Base-by-base conservation (phyloP, 352 stramenopile species). In the Phytophthora multivora region DNA sequence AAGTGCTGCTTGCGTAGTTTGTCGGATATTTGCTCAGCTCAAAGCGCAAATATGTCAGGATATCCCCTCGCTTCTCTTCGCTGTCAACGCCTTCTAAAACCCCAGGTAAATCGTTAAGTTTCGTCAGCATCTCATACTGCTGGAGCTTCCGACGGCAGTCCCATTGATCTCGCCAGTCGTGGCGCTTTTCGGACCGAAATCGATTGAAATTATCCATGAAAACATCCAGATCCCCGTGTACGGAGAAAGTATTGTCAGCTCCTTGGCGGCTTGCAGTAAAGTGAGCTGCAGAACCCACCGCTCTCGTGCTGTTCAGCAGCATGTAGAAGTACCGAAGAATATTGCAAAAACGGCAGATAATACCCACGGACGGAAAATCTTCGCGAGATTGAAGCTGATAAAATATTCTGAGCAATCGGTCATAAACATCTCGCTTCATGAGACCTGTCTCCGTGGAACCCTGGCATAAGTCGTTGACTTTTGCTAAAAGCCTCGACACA, bases 91-190 rank as follows among this genome's bases (percentile, higher is more conserved):
- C 54, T 43, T 43, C 30, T 2, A 63, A 33, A 25, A 55, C 18
- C 11, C 15, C 8, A 3, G 54, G 18, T 19, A 63, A 26, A 28
- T 56, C 45, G 12, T 43, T 26, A 19, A 63, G 2, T 9, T 26
- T 63, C 15, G 36, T 15, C 13, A 38, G 3, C 0, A 63, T 31
- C 8, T 42, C 15, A 4, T 35, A 7, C 16, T 18, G 28, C 16
- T 56, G 55, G 19, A 56, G 21, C 15, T 19, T 12, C 19, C 36
- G 35, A n/a, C 2, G 45, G 2, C 10, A 23, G 16, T 59, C 21
- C 57, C 57, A 65, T 38, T 26, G 13, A 0, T 43, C 7, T 59
- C 40, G n/a, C 57, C 57, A 59, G 15, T 54, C 10, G 18, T 51
- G 57, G 26, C 48, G 12, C 2, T 11, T 12, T 11, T 10, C 7